Evolutionary conservation across 306 rosid genomes (phyloP).

Genomic region (Corylus avellana): DNA sequence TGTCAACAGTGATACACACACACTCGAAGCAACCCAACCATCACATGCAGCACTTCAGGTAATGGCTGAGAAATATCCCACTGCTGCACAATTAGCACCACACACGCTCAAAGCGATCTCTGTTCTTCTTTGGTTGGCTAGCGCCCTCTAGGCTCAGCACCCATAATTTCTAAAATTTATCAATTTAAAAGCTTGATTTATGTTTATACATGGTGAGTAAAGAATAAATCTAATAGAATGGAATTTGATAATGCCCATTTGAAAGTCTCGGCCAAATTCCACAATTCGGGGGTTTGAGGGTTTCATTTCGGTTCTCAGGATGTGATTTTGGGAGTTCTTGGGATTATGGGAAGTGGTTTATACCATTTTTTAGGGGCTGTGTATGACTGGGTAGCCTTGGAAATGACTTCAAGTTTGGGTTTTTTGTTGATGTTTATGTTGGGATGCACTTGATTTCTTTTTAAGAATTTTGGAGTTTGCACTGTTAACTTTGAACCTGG

Average conservation of each 20-base stretch:
- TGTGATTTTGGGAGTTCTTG: background rate
- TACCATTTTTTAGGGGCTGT: too few relatives aligned
- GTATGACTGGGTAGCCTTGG: background rate
- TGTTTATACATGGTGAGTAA: background rate
- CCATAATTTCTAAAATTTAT: background rate
- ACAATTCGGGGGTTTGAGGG: too few relatives aligned
- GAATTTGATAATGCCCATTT: background rate
- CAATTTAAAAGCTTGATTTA: background rate
- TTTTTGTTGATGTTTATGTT: background rate
- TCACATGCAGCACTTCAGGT: too few relatives aligned
- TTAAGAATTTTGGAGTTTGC: background rate
- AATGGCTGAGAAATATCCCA: too few relatives aligned
- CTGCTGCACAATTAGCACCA: too few relatives aligned
- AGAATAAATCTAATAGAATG: background rate
- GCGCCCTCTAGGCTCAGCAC: background rate
- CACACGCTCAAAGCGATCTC: too few relatives aligned
- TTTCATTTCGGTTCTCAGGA: background rate
- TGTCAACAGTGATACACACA: too few relatives aligned
- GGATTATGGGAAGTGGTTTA: background rate
- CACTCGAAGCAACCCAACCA: too few relatives aligned
- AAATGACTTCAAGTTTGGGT: background rate
- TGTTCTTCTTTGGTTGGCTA: background rate
- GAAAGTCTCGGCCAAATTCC: background rate
- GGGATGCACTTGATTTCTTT: background rate
- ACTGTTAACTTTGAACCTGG: background rate